phyloP scores from a whole-genome alignment of 2,329 filamentous ascomycete species.

The Fusarium denticulatum region DNA sequence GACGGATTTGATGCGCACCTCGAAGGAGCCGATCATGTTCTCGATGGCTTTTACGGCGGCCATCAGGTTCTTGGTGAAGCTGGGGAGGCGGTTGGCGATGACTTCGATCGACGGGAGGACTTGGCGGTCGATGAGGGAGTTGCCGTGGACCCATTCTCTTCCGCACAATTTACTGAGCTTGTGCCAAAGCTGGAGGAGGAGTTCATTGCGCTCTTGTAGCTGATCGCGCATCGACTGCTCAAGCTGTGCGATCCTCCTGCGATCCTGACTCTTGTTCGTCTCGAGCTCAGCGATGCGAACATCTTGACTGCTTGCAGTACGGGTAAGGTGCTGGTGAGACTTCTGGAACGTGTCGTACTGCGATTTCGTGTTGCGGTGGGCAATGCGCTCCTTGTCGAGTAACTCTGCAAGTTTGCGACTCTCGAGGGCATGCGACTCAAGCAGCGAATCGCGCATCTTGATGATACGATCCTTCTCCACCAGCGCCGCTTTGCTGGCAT shows the following conservation, averaged over 20 bases:
- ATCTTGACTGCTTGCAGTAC: slow-evolving; percentile 86
- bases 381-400: slow-evolving; percentile 88
- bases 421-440: slow-evolving; percentile 90
- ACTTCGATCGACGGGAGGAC: slow-evolving; percentile 84
- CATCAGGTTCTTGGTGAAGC: slow-evolving; percentile 90
- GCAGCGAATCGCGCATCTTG: slow-evolving; percentile 85
- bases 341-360: slow-evolving; percentile 90
- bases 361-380: slow-evolving; percentile 85
- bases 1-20: slow-evolving; percentile 81
- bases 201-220: slow-evolving; percentile 85
- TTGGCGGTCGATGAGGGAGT: slow-evolving; percentile 88
- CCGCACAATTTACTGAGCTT: slow-evolving; percentile 87
- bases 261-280: slow-evolving; percentile 78
- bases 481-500: slow-evolving; percentile 78
- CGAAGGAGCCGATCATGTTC: slow-evolving; percentile 79
- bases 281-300: slow-evolving; percentile 88
- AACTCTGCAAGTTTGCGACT: slow-evolving; percentile 85
- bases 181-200: slow-evolving; percentile 91
- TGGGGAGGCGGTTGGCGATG: slow-evolving; percentile 84
- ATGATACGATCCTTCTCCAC: slow-evolving; percentile 93
- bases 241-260: slow-evolving; percentile 77
- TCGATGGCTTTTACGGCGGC: slow-evolving; percentile 90
- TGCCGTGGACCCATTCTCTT: slow-evolving; percentile 88
- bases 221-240: slow-evolving; percentile 88
- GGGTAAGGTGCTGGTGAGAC: slow-evolving; percentile 86